Percentiles rank a stretch among this genome's conserved stretches.
These are phyloP conservation scores for Hypoxylon fragiforme DNA, from an alignment of 495 filamentous ascomycete species.

Conservation along the genomic window DNA sequence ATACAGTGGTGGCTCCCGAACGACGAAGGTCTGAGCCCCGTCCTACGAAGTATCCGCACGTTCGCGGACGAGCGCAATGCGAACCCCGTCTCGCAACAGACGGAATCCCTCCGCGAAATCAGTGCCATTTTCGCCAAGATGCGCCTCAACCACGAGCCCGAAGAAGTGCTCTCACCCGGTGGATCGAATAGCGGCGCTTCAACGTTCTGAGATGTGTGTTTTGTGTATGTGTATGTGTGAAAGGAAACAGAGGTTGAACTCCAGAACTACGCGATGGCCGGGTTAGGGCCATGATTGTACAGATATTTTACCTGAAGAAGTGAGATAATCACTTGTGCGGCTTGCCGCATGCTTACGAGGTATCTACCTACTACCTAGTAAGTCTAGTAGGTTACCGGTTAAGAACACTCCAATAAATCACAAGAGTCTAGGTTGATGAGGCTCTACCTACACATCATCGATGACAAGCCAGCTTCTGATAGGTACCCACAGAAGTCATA, in stretches of 20 bases:
- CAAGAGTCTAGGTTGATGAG: slow-evolving; percentile 5
- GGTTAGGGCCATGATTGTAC: too few relatives aligned
- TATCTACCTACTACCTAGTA: too few relatives aligned
- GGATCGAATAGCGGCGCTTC: slow-evolving; percentile 27
- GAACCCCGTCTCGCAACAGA: slow-evolving; percentile 62
- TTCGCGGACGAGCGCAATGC: slow-evolving; percentile 74
- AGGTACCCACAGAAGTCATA: slow-evolving; percentile 13
- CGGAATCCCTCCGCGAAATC: slow-evolving; percentile 73
- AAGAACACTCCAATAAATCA: background rate
- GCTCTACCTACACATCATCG: slow-evolving; percentile 3
- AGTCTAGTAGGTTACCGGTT: background rate
- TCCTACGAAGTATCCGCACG: slow-evolving; percentile 73
- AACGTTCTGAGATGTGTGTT: slow-evolving; percentile 4
- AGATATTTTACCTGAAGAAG: too few relatives aligned
- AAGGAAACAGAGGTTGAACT: background rate
- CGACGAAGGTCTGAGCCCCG: slow-evolving; percentile 69
- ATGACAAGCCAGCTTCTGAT: slow-evolving; percentile 1
- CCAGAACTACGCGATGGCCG: background rate
- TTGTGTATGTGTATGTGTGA: background rate
- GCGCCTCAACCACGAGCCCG: slow-evolving; percentile 35
- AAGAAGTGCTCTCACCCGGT: slow-evolving; percentile 21
- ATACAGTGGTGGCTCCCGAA: slow-evolving; percentile 86
- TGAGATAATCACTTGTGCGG: too few relatives aligned
- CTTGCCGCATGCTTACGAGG: too few relatives aligned
- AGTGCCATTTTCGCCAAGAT: slow-evolving; percentile 67